Evolutionary conservation across 805 yeast species (phyloP).

Genomic region (Kregervanrija fluxuum): DNA sequence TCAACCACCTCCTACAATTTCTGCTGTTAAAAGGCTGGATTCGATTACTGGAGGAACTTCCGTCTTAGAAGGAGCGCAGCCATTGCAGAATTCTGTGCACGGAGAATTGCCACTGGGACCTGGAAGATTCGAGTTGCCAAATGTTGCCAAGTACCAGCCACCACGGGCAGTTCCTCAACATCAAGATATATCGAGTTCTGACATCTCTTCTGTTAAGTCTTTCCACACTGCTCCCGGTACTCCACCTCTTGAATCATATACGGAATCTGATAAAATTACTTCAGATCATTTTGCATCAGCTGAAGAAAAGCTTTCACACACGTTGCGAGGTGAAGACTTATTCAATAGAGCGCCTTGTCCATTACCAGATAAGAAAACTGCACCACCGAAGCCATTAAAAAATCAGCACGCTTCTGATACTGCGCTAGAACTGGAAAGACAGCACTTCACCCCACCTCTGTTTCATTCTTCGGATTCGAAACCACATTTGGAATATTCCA

Average conservation of each 20-base stretch:
- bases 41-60: slow-evolving; percentile 1
- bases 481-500: not conserved
- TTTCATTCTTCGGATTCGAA: not conserved
- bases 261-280: too few relatives aligned
- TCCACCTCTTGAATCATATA: too few relatives aligned
- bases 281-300: too few relatives aligned
- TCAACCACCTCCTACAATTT: slow-evolving; percentile 22
- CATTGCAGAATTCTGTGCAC: not conserved
- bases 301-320: too few relatives aligned
- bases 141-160: not conserved
- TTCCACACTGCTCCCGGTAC: not conserved
- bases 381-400: too few relatives aligned
- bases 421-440: too few relatives aligned
- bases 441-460: not conserved
- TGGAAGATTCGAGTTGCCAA: not conserved
- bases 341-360: too few relatives aligned
- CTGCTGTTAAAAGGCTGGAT: not conserved
- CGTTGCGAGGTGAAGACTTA: too few relatives aligned
- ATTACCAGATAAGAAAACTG: too few relatives aligned
- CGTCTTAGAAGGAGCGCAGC: not conserved
- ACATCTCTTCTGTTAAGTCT: not conserved
- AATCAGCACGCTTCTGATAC: too few relatives aligned
- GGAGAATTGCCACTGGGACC: not conserved
- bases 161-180: slow-evolving; percentile 6
- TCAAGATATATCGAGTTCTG: not conserved